These are phyloP conservation scores for Colletotrichum sp. DNA, from an alignment of 2,329 filamentous ascomycete species.

Conservation along the genomic window DNA sequence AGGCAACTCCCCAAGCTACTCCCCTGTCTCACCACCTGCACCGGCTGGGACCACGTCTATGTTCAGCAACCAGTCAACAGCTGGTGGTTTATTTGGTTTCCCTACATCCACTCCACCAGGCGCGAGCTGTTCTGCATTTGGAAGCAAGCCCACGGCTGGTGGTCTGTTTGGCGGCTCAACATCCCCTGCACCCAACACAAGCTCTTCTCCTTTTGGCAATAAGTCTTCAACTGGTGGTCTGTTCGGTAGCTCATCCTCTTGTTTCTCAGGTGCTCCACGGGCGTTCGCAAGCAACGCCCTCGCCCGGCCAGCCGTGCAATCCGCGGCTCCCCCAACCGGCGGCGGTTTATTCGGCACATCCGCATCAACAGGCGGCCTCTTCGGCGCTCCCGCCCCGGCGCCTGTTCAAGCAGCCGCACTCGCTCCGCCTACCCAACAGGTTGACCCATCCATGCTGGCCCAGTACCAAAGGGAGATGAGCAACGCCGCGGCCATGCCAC, in stretches of 20 bases:
- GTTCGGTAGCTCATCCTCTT: not conserved
- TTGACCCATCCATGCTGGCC: not conserved
- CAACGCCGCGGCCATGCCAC: not conserved
- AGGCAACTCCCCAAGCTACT: not conserved
- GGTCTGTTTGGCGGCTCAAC: not conserved
- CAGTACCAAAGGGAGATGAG: not conserved
- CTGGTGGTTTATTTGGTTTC: not conserved
- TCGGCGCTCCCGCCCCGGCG: not conserved
- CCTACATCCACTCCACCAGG: not conserved
- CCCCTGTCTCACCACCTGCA: not conserved
- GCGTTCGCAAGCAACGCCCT: not conserved
- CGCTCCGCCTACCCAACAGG: not conserved
- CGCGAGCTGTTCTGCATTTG: not conserved
- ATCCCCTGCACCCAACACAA: not conserved
- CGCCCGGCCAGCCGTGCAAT: not conserved
- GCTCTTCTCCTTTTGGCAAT: not conserved
- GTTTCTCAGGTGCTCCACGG: not conserved
- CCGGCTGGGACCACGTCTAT: not conserved
- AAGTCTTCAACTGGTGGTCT: not conserved
- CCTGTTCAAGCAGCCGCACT: not conserved
- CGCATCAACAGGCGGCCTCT: not conserved
- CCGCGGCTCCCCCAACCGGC: rapidly evolving
- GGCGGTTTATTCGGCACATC: not conserved
- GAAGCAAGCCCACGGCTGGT: not conserved
- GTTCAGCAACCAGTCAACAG: not conserved